These are phyloP conservation scores for Aspergillus costaricaensis DNA, from an alignment of 2,329 filamentous ascomycete genomes.

Conservation along the genomic window DNA sequence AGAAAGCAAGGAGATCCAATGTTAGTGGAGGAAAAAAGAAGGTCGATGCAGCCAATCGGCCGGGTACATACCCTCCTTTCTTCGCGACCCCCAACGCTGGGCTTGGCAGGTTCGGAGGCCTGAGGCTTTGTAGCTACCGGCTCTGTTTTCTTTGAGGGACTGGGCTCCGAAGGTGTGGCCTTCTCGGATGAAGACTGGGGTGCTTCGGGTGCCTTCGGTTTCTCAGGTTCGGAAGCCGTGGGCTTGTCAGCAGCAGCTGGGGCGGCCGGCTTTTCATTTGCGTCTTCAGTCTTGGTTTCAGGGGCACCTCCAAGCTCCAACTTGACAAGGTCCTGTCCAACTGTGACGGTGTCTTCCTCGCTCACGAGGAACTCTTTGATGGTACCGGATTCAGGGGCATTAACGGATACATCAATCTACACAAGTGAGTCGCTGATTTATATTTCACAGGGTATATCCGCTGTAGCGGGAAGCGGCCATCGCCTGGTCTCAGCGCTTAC, in stretches of 20 bases:
- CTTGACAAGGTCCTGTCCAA: constrained; percentile 87
- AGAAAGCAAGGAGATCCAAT: neutral
- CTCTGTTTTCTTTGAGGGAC: constrained; percentile 22
- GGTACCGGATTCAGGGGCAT: constrained; percentile 84
- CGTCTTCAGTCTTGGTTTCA: constrained; percentile 58
- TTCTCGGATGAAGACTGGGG: constrained; percentile 43
- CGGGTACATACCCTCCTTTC: constrained; percentile 74
- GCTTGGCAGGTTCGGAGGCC: constrained; percentile 23
- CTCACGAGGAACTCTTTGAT: constrained; percentile 90
- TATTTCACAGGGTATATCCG: neutral
- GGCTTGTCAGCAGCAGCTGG: constrained; percentile 55
- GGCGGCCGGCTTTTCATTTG: constrained; percentile 61
- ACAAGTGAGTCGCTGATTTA: constrained; percentile 9
- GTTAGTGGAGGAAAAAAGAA: constrained; percentile 5
- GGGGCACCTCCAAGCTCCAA: constrained; percentile 74
- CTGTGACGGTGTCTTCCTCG: constrained; percentile 92
- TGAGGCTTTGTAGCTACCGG: constrained; percentile 25
- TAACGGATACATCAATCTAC: constrained; percentile 94
- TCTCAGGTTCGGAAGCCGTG: constrained; percentile 31
- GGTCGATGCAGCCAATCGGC: constrained; percentile 7
- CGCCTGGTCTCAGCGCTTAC: constrained; percentile 48
- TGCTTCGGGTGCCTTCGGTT: constrained; percentile 30
- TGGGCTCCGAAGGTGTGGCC: constrained; percentile 42
- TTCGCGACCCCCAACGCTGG: constrained; percentile 70
- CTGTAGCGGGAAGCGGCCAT: neutral